Conservation (phyloP, 2,329 filamentous ascomycete species). For the Fusarium floridanum region DNA sequence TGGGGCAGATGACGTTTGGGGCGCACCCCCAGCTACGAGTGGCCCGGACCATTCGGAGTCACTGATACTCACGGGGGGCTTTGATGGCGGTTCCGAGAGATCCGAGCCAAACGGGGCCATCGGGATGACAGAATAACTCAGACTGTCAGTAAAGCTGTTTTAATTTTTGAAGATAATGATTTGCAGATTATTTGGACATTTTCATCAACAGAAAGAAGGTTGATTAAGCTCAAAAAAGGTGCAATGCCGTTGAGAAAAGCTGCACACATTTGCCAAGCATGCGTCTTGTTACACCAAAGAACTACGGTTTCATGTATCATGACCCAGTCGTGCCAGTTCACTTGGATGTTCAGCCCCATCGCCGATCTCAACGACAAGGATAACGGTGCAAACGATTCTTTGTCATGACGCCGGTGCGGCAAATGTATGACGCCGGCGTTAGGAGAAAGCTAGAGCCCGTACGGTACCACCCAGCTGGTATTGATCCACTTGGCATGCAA, state of each 20-base stretch:
- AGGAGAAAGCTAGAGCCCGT: not conserved
- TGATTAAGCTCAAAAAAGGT: not conserved
- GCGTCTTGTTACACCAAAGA: not conserved
- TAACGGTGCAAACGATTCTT: not conserved
- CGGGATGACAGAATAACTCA: not conserved
- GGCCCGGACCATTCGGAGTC: not conserved
- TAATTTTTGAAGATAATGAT: not conserved
- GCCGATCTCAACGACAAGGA: not conserved
- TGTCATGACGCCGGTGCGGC: not conserved
- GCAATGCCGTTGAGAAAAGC: not conserved
- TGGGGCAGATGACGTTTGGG: constrained; percentile 1
- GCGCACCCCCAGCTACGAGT: not conserved
- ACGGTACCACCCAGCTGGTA: not conserved
- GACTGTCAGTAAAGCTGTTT: not conserved
- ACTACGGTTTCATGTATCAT: not conserved
- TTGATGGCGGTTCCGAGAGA: constrained; percentile 15
- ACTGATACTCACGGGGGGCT: not conserved
- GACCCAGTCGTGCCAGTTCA: not conserved
- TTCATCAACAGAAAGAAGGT: too few relatives aligned
- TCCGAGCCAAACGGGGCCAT: not conserved
- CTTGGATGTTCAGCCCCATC: not conserved
- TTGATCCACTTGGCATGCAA: not conserved
- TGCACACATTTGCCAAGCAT: not conserved
- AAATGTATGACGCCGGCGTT: not conserved
- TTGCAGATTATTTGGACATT: not conserved